These are phyloP conservation scores for Pulveroboletus sp. DNA, from an alignment of 1,284 basidiomycete species.

Conservation along the genomic window DNA sequence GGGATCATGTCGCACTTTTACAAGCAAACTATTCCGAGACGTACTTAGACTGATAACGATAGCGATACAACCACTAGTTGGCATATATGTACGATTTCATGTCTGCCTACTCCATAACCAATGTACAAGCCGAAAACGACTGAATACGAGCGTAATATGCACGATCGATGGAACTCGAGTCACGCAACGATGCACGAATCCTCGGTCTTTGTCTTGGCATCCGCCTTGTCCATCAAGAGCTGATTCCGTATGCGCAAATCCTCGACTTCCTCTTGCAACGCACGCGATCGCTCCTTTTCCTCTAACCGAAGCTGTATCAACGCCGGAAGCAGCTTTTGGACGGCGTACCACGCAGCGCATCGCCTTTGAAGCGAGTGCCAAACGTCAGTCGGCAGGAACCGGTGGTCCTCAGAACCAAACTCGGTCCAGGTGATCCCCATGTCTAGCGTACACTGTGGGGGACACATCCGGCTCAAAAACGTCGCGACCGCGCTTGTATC, in stretches of 20 bases:
- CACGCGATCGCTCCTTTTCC: conserved; percentile 45
- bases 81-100: conserved; percentile 5
- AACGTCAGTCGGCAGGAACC: conserved; percentile 29
- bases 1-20: conserved; percentile 80
- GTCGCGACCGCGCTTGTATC: conserved; percentile 47
- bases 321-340: conserved; percentile 48
- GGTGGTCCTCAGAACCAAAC: conserved; percentile 18
- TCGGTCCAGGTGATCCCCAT: conserved; percentile 46
- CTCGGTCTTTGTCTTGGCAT: conserved; percentile 1
- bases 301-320: conserved; percentile 49
- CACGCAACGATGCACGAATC: conserved; percentile 32
- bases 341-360: conserved; percentile 47
- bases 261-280: conserved; percentile 50
- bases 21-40: conserved; percentile 50
- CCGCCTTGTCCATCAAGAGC: conserved; percentile 43
- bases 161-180: not conserved
- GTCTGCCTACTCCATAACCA: no score
- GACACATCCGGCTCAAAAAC: conserved; percentile 54
- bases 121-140: no score
- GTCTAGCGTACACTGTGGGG: conserved; percentile 43
- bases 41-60: conserved; percentile 3
- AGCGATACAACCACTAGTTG: not conserved
- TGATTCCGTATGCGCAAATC: conserved; percentile 51
- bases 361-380: conserved; percentile 33
- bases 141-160: not conserved